Evolutionary conservation across 2,329 filamentous ascomycete species (phyloP), one percentile per base, ranked within the genome.

Genomic region (Apiospora arundinis): DNA sequence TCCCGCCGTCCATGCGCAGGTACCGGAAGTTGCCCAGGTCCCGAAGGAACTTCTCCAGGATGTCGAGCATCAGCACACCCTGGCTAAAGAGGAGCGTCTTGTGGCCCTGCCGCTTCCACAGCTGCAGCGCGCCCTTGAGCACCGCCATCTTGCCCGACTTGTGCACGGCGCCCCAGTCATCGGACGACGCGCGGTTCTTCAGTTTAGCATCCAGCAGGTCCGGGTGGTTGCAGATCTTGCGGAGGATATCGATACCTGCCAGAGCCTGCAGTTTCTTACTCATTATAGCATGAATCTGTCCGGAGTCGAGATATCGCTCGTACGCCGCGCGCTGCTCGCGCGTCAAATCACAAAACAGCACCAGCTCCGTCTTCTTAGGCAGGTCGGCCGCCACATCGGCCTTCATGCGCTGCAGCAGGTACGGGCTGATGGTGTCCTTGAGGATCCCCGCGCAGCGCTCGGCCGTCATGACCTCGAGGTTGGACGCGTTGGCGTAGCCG

Each of bases 161-260:
- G 67, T 87, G 88, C 0, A 91, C 88, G 73, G 87, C 90, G 4
- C 96, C 96, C 84, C 95, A 98, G 68, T 91, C 87, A 75, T 95
- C 95, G 14, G 88, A 90, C 1, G 86, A 90, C 1, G 86, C 78
- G 75, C 92, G 92, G 70, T 78, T 78, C 72, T 82, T 85, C 21
- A 89, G 80, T 32, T 77, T 80, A 60, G 87, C 93, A 76, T 96
- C 91, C 1, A 92, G 84, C 1, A 99, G 85, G 82, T 99, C 96
- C 0, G 97, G 96, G 77, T 99, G 97, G 74, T 99, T 99, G 85
- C 95, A 98, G 70, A 99, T 95, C 82, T 99, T 99, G 69, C 96
- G 92, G 49, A 99, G 85, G 37, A 95, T 92, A 76, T 98, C 95
- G 74, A 99, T 94, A 9, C 95, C 96, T 76, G 92, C 97, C 0